Conservation (phyloP, 1,284 basidiomycete genomes). For the Cryptococcus sp. region DNA sequence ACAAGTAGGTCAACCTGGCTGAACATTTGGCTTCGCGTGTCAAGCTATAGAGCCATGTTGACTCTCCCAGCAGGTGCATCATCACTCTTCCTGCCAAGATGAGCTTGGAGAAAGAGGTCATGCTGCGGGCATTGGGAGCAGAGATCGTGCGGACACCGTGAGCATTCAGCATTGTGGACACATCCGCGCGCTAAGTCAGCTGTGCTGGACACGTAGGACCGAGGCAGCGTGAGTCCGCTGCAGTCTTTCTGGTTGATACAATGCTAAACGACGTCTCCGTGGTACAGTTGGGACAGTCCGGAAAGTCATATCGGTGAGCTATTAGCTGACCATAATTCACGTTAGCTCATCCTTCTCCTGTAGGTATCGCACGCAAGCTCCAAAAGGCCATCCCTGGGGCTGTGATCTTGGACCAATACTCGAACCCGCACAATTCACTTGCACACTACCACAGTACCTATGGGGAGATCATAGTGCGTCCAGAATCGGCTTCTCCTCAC, state of each 20-base stretch:
- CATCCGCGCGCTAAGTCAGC: conserved; percentile 14
- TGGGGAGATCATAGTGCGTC: conserved; percentile 73
- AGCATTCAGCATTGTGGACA: conserved; percentile 34
- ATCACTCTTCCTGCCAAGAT: conserved; percentile 97
- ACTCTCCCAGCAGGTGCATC: conserved; percentile 59
- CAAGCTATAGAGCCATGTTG: conserved; percentile 63
- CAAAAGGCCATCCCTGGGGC: conserved; percentile 77
- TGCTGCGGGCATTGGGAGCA: conserved; percentile 86
- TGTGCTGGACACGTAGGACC: conserved; percentile 24
- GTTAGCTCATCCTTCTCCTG: conserved; percentile 30
- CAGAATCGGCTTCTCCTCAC: too few species aligned
- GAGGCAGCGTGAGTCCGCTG: conserved; percentile 41
- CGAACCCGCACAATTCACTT: conserved; percentile 73
- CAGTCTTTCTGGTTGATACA: not conserved
- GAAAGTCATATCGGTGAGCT: conserved; percentile 84
- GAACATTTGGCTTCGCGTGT: not conserved
- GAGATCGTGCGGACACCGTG: conserved; percentile 94
- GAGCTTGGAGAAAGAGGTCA: conserved; percentile 93
- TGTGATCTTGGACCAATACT: conserved; percentile 89
- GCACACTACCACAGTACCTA: conserved; percentile 86
- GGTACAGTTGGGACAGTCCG: conserved; percentile 57
- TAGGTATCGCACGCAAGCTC: conserved; percentile 78
- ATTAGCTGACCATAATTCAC: too few species aligned
- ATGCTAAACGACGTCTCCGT: not conserved
- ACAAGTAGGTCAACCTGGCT: conserved; percentile 32